A percentile compares a stretch with the other conserved stretches of the same genome.
phyloP scores from a whole-genome alignment of 352 stramenopile genomes.

The Stramenopiles sp. region DNA sequence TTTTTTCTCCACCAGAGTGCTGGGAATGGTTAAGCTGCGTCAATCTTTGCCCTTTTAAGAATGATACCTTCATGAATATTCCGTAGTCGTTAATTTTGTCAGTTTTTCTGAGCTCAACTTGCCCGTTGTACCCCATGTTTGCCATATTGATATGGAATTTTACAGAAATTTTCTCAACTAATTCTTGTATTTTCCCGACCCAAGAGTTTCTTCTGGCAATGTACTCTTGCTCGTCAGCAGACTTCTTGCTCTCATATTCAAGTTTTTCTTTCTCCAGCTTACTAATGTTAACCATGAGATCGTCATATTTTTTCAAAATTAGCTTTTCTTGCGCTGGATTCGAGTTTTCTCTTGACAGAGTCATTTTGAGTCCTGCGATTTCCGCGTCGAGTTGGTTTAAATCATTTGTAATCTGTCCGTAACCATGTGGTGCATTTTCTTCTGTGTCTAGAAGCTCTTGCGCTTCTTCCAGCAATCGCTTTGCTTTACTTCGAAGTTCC shows the following conservation, averaged over 20 bases:
- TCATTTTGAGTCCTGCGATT: neutral
- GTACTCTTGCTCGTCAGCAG: neutral
- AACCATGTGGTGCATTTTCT: neutral
- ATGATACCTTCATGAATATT: neutral
- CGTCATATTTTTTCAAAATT: neutral
- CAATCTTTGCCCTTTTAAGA: neutral
- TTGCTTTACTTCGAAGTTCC: neutral
- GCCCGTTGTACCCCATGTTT: neutral
- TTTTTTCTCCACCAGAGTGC: neutral
- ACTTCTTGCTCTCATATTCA: neutral
- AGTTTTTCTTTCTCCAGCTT: neutral
- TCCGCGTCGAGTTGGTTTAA: neutral
- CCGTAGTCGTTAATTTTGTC: neutral
- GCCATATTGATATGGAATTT: neutral
- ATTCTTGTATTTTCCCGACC: neutral
- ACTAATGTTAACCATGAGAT: neutral
- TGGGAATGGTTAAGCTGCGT: neutral
- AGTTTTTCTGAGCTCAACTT: neutral
- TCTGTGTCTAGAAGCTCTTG: neutral
- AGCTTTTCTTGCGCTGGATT: neutral
- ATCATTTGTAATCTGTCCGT: neutral
- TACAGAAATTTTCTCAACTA: neutral
- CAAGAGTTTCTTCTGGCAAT: neutral
- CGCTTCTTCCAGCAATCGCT: neutral
- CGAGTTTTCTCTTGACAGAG: neutral